These are phyloP conservation scores for Podospora conica DNA, from an alignment of 495 filamentous ascomycete genomes.

Conservation along the genomic window DNA sequence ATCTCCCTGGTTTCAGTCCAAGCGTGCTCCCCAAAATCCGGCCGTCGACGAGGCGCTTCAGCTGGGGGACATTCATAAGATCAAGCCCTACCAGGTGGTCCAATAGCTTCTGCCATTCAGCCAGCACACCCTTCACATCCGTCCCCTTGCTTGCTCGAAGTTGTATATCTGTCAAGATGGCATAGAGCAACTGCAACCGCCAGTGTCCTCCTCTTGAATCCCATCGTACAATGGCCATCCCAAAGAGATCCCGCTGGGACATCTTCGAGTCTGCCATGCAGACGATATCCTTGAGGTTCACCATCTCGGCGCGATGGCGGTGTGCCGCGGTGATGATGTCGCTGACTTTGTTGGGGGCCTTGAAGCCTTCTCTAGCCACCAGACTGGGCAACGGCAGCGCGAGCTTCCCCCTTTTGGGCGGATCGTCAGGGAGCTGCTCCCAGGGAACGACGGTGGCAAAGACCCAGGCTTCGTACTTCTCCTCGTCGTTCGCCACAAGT, in stretches of 20 bases:
- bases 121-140: slow-evolving; percentile 32
- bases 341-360: slow-evolving; percentile 63
- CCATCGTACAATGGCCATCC: slow-evolving; percentile 76
- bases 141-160: slow-evolving; percentile 20
- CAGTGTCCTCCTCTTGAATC: slow-evolving; percentile 56
- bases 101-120: slow-evolving; percentile 50
- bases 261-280: slow-evolving; percentile 30
- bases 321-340: slow-evolving; percentile 61
- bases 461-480: slow-evolving; percentile 66
- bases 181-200: slow-evolving; percentile 65
- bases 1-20: slow-evolving; percentile 59
- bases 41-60: slow-evolving; percentile 62
- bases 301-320: slow-evolving; percentile 52
- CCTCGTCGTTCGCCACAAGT: slow-evolving; percentile 54
- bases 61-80: slow-evolving; percentile 41
- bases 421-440: slow-evolving; percentile 48
- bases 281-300: slow-evolving; percentile 49
- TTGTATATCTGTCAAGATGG: slow-evolving; percentile 61
- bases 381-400: slow-evolving; percentile 48
- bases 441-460: slow-evolving; percentile 72
- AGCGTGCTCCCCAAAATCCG: slow-evolving; percentile 56
- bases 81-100: slow-evolving; percentile 47
- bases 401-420: slow-evolving; percentile 35
- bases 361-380: slow-evolving; percentile 70
- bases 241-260: slow-evolving; percentile 46